Conservation (phyloP, 768 basidiomycete species). For the Pisolithus albus region DNA sequence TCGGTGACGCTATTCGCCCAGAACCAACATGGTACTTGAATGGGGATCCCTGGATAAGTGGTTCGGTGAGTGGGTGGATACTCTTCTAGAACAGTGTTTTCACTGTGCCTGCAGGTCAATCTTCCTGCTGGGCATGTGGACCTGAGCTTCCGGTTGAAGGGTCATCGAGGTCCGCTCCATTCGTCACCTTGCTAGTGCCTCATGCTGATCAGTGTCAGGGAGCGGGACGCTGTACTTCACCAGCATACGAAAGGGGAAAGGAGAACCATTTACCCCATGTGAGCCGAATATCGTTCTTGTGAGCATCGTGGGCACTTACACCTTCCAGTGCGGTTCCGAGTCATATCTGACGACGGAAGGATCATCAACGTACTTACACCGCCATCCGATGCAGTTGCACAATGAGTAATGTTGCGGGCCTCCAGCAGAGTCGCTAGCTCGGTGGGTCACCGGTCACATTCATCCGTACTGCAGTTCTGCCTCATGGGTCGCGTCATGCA, state of each 20-base stretch:
- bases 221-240: conserved; percentile 79
- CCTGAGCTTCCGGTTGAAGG: conserved; percentile 68
- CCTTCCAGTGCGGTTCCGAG: conserved; percentile 53
- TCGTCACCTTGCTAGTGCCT: not conserved
- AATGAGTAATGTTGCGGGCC: not conserved
- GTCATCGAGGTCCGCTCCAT: conserved; percentile 49
- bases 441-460: no score
- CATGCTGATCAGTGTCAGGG: conserved; percentile 30
- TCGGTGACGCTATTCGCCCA: conserved; percentile 52
- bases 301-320: not conserved
- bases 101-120: conserved; percentile 45
- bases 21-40: conserved; percentile 50
- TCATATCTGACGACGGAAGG: conserved; percentile 57
- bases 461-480: no score
- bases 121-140: conserved; percentile 73
- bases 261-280: conserved; percentile 63
- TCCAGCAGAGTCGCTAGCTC: no score
- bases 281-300: conserved; percentile 1
- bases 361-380: conserved; percentile 31
- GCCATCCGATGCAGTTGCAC: not conserved
- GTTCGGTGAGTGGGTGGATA: conserved; percentile 43
- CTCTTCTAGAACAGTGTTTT: not conserved
- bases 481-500: no score
- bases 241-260: conserved; percentile 72
- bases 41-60: conserved; percentile 65